These are phyloP conservation scores for Fusarium palustre DNA, from an alignment of 2,329 filamentous ascomycete species.

Conservation along the genomic window DNA sequence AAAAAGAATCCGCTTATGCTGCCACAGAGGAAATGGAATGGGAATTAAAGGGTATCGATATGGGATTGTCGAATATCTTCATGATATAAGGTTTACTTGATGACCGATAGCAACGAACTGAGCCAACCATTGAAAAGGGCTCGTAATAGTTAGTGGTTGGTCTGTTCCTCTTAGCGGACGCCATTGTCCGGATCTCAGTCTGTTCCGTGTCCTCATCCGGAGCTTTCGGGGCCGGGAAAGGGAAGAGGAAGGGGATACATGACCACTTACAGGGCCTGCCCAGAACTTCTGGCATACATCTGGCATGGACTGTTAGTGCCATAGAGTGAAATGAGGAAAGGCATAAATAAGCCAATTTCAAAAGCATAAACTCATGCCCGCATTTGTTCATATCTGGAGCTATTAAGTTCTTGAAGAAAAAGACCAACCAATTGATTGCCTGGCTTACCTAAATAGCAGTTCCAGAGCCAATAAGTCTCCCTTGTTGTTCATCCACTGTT, in stretches of 20 bases:
- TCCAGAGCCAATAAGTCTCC: constrained; percentile 25
- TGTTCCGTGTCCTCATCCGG: constrained; percentile 11
- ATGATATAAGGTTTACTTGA: constrained; percentile 4
- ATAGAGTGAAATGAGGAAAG: not conserved
- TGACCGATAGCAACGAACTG: not conserved
- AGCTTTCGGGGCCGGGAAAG: constrained; percentile 6
- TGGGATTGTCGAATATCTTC: not conserved
- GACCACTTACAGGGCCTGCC: not conserved
- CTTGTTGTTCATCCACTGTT: not conserved
- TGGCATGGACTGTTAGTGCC: not conserved
- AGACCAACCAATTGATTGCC: constrained; percentile 3
- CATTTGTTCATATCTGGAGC: constrained; percentile 1
- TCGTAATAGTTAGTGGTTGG: not conserved
- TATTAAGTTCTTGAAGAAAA: constrained; percentile 18
- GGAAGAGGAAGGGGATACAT: not conserved
- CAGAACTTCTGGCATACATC: not conserved
- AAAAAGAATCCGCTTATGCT: constrained; percentile 16
- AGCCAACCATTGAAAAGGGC: not conserved
- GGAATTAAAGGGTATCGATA: constrained; percentile 17
- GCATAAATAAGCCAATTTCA: constrained; percentile 7
- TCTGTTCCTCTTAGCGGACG: constrained; percentile 12
- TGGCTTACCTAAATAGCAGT: not conserved
- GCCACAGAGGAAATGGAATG: constrained; percentile 28
- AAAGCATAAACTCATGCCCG: constrained; percentile 10
- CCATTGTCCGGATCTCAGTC: constrained; percentile 16